Evolutionary conservation across 2,329 filamentous ascomycete genomes (phyloP), one percentile per base, ranked within the genome.

Genomic region (Colletotrichum godetiae): DNA sequence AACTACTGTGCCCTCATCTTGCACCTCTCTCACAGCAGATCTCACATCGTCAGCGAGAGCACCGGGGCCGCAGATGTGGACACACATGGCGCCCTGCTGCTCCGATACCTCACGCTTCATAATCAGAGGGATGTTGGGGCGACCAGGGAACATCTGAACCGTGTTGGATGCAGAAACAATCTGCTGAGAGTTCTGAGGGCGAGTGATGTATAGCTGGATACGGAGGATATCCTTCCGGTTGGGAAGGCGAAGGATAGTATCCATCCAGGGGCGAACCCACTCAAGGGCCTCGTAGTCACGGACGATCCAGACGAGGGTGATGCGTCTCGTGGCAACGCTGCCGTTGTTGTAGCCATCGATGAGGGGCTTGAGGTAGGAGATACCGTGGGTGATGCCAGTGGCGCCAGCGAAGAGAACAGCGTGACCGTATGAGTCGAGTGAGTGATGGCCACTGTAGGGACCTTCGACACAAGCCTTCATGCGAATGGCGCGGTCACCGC

Each of bases 381-480:
- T 90, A 81, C 97, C 95, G 82, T 98, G 96, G 1, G 96, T 98
- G 83, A 99, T 98, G 75, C 97, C 97, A 5, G 97, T 95, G 70
- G 96, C 94, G 69, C 95, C 95, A 13, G 96, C 95, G 80, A 98
- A 95, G 69, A 99, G 92, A 75, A 99, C 90, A 57, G 92, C 92
- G 56, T 97, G 97, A 52, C 97, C 96, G 82, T 98, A 98, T 8
- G 95, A 98, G 82, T 95, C 92, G 76, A 98, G 92, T 74, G 91
- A 92, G 83, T 98, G 93, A 80, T 95, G 92, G 55, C 92, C 92
- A 5, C 91, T 92, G 80, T 98, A 98, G 0, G 97, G 96, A 0
- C 97, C 97, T 84, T 98, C 97, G 74, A 97, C 91, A 71, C 94
- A 91, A 42, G 94, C 95, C 71, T 88, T 89, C 68, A 95, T 86